A percentile compares a stretch with the other conserved stretches of the same genome.
These are phyloP conservation scores for Camelina hispida DNA, from an alignment of 345 rosid species.

Conservation along the genomic window DNA sequence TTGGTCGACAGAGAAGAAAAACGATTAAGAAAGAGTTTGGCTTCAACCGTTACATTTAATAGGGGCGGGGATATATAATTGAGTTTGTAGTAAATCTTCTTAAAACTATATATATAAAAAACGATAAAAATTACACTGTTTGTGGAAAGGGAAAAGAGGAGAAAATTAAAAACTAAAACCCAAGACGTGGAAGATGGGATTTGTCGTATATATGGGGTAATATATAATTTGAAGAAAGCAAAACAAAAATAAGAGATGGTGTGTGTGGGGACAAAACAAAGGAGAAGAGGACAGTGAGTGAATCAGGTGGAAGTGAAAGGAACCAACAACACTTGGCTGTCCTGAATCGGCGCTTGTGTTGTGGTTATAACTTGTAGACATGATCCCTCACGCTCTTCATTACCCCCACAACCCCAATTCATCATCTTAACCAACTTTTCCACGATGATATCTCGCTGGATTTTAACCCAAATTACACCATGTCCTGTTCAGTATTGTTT, in stretches of 20 bases:
- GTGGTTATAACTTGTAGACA: constrained; percentile 43
- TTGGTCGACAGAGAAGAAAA: constrained; percentile 29
- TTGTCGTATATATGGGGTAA: constrained; percentile 22
- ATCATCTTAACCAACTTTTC: constrained; percentile 20
- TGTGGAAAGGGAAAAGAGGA: constrained; percentile 2
- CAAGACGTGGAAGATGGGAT: constrained; percentile 19
- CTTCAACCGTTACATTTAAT: constrained; percentile 20
- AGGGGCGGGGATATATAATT: neutral
- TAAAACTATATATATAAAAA: neutral
- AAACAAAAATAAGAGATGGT: constrained; percentile 26
- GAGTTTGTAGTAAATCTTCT: constrained; percentile 13
- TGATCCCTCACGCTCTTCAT: constrained; percentile 38
- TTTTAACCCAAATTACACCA: neutral
- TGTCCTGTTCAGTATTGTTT: neutral
- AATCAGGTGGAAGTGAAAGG: constrained; percentile 34
- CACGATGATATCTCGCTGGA: neutral
- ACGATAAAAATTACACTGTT: constrained; percentile 30
- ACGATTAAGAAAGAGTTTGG: constrained; percentile 41
- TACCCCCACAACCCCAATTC: constrained; percentile 27
- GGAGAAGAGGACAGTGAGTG: constrained; percentile 33
- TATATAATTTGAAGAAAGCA: neutral
- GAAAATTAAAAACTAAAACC: constrained; percentile 28
- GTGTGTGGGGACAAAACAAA: constrained; percentile 35
- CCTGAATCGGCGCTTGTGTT: constrained; percentile 37
- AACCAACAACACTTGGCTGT: constrained; percentile 37